A percentile compares a stretch with the other conserved stretches of the same genome.
Evolutionary conservation across 805 yeast species (phyloP).

Genomic region (Spathaspora girioi): DNA sequence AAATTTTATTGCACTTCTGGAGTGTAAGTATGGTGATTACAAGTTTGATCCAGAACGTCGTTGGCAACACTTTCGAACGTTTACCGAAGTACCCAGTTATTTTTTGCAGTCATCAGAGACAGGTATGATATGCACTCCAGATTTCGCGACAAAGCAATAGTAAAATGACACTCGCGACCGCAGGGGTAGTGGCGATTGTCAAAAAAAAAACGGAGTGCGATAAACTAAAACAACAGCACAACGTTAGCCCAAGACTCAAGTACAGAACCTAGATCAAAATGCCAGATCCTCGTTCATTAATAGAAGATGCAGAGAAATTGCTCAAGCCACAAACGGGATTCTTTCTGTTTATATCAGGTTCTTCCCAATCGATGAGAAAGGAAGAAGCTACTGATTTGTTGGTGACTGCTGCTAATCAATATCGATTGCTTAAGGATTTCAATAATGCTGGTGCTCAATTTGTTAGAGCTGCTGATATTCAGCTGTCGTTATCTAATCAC

Average conservation of each 20-base stretch:
- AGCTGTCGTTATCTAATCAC: conserved; percentile 65
- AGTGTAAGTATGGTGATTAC: no score
- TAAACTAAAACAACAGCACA: not conserved
- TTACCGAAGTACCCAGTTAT: no score
- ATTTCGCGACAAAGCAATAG: not conserved
- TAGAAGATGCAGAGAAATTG: conserved; percentile 41
- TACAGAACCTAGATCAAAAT: conserved; percentile 11
- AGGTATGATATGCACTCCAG: no score
- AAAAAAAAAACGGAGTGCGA: not conserved
- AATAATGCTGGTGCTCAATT: conserved; percentile 78
- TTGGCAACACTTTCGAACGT: no score
- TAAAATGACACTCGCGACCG: not conserved
- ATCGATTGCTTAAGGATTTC: conserved; percentile 70
- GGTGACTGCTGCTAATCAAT: conserved; percentile 90
- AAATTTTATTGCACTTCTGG: no score
- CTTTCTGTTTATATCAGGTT: conserved; percentile 60
- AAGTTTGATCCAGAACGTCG: no score
- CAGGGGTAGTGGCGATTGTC: not conserved
- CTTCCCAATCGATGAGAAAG: conserved; percentile 55
- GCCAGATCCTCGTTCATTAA: conserved; percentile 45
- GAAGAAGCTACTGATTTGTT: conserved; percentile 94
- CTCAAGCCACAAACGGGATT: conserved; percentile 65
- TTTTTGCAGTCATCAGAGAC: no score
- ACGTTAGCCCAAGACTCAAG: not conserved
- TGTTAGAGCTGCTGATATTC: conserved; percentile 80